These are phyloP conservation scores for Starmerella stellata DNA, from an alignment of 805 yeast genomes.

Conservation along the genomic window DNA sequence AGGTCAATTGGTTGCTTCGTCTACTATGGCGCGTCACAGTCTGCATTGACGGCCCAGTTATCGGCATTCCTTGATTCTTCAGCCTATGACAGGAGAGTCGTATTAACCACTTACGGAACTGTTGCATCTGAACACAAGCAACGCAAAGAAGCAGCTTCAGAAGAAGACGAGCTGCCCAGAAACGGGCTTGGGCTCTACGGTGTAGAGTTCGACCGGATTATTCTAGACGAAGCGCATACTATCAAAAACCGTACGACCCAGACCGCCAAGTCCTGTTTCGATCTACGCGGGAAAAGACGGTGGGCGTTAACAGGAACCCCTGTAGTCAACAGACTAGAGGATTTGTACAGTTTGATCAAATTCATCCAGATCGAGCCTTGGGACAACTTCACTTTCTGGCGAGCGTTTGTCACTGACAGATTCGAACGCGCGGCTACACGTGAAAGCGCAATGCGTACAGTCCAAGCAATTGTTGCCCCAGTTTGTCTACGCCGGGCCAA, in stretches of 20 bases:
- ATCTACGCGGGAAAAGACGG: constrained; percentile 41
- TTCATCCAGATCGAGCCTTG: constrained; percentile 76
- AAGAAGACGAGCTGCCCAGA: constrained; percentile 15
- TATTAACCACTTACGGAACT: constrained; percentile 78
- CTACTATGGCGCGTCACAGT: constrained; percentile 44
- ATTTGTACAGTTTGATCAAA: constrained; percentile 56
- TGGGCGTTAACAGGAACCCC: constrained; percentile 94
- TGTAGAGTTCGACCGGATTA: constrained; percentile 54
- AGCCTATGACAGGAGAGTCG: constrained; percentile 40
- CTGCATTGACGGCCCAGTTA: constrained; percentile 27
- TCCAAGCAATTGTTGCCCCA: constrained; percentile 74
- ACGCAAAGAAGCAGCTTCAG: constrained; percentile 7
- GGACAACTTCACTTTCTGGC: constrained; percentile 74
- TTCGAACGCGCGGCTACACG: constrained; percentile 55
- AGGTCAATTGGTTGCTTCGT: constrained; percentile 25
- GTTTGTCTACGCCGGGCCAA: constrained; percentile 71
- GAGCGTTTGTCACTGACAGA: constrained; percentile 63
- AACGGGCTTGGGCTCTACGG: constrained; percentile 41
- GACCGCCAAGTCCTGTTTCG: constrained; percentile 61
- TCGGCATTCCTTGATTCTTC: constrained; percentile 26
- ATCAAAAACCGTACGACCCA: constrained; percentile 64
- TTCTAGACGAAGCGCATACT: constrained; percentile 79
- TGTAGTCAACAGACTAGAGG: constrained; percentile 72
- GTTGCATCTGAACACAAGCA: constrained; percentile 57
- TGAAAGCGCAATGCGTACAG: constrained; percentile 53